Conservation (phyloP, 768 basidiomycete species). For the Russula sp. region DNA sequence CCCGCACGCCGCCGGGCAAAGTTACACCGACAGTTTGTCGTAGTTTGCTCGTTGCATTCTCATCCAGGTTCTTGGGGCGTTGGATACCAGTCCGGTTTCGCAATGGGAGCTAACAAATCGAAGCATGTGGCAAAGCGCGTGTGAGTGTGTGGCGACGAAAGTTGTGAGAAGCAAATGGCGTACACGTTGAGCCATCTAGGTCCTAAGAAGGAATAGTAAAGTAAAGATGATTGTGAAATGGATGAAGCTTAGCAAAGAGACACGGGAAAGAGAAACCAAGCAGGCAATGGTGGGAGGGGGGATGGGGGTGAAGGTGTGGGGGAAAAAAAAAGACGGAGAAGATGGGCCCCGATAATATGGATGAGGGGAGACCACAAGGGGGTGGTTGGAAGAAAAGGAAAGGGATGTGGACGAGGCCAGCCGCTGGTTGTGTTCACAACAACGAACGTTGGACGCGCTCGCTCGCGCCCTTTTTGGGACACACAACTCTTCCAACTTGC, state of each 20-base stretch:
- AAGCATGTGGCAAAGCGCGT: slow-evolving; percentile 6
- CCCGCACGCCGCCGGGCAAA: slow-evolving; percentile 42
- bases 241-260: slow-evolving; percentile 7
- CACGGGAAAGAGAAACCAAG: slow-evolving; percentile 17
- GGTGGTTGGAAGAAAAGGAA: slow-evolving; percentile 5
- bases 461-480: neutral
- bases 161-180: neutral
- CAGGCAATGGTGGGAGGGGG: slow-evolving; percentile 2
- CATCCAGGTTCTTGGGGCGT: slow-evolving; percentile 63
- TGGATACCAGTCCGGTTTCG: slow-evolving; percentile 57
- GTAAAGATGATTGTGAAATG: slow-evolving; percentile 15
- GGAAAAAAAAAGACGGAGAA: neutral
- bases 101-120: slow-evolving; percentile 46
- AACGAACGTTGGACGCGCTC: neutral
- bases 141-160: slow-evolving; percentile 18
- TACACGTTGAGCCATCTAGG: slow-evolving; percentile 23
- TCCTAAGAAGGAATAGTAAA: slow-evolving; percentile 10
- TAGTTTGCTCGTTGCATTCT: slow-evolving; percentile 65
- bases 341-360: slow-evolving; percentile 12
- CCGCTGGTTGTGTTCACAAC: slow-evolving; percentile 21
- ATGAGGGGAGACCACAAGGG: slow-evolving; percentile 5
- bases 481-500: slow-evolving; percentile 16
- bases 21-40: slow-evolving; percentile 52
- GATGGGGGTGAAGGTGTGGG: neutral
- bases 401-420: slow-evolving; percentile 20